Percentiles rank a stretch among this genome's conserved stretches.
Conservation (phyloP, 768 basidiomycete species). For the Calocera viscosa region DNA sequence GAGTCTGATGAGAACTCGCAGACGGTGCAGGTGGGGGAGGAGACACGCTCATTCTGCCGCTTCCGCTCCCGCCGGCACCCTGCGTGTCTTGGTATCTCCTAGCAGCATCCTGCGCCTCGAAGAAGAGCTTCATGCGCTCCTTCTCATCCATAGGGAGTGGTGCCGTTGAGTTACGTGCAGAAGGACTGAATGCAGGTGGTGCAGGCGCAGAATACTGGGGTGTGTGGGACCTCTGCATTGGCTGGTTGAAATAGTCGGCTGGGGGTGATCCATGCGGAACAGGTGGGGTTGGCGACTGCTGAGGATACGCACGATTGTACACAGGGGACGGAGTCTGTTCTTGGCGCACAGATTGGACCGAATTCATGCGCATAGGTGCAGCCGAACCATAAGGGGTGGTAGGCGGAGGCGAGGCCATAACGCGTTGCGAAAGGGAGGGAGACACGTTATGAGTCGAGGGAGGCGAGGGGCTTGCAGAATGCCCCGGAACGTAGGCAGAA, state of each 20-base stretch:
- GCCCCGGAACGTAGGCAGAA: neutral
- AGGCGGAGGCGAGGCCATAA: slow-evolving; percentile 22
- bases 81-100: slow-evolving; percentile 21
- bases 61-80: neutral
- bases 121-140: slow-evolving; percentile 49
- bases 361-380: slow-evolving; percentile 7
- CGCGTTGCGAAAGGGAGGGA: neutral
- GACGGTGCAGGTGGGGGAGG: neutral
- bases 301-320: neutral
- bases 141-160: slow-evolving; percentile 40
- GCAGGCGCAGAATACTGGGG: slow-evolving; percentile 37
- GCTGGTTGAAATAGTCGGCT: neutral
- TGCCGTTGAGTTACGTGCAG: slow-evolving; percentile 25
- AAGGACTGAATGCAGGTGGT: slow-evolving; percentile 31
- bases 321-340: slow-evolving; percentile 12
- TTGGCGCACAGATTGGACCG: neutral
- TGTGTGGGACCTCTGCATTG: slow-evolving; percentile 22
- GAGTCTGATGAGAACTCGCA: neutral
- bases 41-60: neutral
- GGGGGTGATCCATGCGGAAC: neutral
- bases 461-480: slow-evolving; percentile 6
- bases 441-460: neutral
- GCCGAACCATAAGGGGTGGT: slow-evolving; percentile 10
- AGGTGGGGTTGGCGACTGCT: neutral
- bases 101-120: slow-evolving; percentile 55